phyloP scores from a whole-genome alignment of 2,329 filamentous ascomycete species.

The Ascomycota sp. region DNA sequence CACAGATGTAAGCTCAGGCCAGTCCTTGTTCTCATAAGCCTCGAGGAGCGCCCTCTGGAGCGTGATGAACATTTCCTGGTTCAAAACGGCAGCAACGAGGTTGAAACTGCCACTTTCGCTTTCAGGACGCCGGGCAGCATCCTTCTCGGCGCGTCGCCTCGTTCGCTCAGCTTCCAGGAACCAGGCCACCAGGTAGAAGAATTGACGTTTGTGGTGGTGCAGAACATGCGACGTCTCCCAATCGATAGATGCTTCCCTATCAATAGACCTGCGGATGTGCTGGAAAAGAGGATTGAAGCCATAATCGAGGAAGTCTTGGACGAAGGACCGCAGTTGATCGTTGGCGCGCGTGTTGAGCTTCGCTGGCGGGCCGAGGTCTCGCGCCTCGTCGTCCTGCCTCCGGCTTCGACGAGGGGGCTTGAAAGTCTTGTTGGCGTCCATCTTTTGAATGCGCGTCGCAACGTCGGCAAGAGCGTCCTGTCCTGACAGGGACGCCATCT shows the following conservation, averaged over 20 bases:
- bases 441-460: constrained; percentile 54
- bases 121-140: constrained; percentile 19
- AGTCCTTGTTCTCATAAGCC: constrained; percentile 60
- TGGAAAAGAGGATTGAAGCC: constrained; percentile 83
- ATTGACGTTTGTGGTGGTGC: constrained; percentile 58
- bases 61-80: constrained; percentile 84
- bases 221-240: constrained; percentile 66
- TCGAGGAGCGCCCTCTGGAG: constrained; percentile 65
- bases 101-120: constrained; percentile 55
- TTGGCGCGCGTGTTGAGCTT: constrained; percentile 51
- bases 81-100: constrained; percentile 69
- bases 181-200: constrained; percentile 83
- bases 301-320: constrained; percentile 82
- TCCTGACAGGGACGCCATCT: constrained; percentile 68
- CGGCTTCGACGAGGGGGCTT: constrained; percentile 49
- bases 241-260: constrained; percentile 74
- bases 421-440: constrained; percentile 80
- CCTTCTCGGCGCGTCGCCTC: constrained; percentile 38
- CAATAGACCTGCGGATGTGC: constrained; percentile 70
- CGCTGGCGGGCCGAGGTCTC: constrained; percentile 55
- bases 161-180: constrained; percentile 70
- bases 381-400: constrained; percentile 38
- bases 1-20: constrained; percentile 65
- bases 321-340: constrained; percentile 57
- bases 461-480: constrained; percentile 62